Evolutionary conservation across 192 early-diverging fungal species (phyloP).

Genomic region (Podila verticillata): DNA sequence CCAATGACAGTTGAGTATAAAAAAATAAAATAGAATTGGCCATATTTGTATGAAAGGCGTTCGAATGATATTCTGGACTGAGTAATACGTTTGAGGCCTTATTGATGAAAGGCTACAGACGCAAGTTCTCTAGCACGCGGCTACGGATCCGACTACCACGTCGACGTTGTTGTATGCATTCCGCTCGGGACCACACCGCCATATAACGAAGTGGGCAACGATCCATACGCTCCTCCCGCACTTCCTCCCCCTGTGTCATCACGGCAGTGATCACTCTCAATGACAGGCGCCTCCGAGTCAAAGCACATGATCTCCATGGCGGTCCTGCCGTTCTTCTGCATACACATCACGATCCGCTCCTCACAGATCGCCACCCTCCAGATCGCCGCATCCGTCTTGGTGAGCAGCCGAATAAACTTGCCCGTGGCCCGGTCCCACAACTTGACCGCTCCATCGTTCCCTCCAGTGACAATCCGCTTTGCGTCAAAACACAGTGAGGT

Average conservation of each 20-base stretch:
- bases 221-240: neutral
- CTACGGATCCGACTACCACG: too few relatives aligned
- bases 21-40: too few relatives aligned
- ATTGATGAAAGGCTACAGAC: too few relatives aligned
- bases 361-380: conserved; percentile 77
- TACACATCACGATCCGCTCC: conserved; percentile 62
- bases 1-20: too few relatives aligned
- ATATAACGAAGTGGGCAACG: too few relatives aligned
- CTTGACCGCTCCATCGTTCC: conserved; percentile 91
- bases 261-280: neutral
- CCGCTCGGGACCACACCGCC: too few relatives aligned
- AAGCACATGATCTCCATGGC: conserved; percentile 82
- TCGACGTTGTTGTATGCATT: too few relatives aligned
- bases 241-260: neutral
- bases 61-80: too few relatives aligned
- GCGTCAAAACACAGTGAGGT: conserved; percentile 97
- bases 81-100: too few relatives aligned
- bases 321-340: conserved; percentile 67
- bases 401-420: conserved; percentile 81
- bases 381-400: conserved; percentile 83
- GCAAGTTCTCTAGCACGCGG: too few relatives aligned
- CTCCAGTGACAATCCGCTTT: conserved; percentile 90
- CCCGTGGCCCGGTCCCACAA: conserved; percentile 94
- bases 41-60: too few relatives aligned
- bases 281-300: conserved; percentile 49